Base-by-base conservation (phyloP, 2,329 filamentous ascomycete species). In the Exutisphaerella laricina region DNA sequence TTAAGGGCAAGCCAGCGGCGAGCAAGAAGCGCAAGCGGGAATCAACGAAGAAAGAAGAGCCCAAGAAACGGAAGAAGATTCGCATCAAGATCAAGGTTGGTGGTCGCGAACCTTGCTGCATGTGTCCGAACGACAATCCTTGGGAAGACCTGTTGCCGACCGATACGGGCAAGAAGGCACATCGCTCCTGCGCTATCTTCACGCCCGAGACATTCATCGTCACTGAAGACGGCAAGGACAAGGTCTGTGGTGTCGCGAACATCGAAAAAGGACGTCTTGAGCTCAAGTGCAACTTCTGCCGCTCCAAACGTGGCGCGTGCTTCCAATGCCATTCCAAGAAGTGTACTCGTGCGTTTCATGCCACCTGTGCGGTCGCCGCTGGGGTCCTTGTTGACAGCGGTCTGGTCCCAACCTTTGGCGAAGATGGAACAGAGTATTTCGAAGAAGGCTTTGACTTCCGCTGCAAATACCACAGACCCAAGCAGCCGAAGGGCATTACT, bases 311-410 rank as follows among this genome's bases (percentile, higher is more conserved):
- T 44, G 92, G 92, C n/a, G 88, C 88, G 12, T 96, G 90, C 67
- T 94, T 98, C 69, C 90, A 97, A 65, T 98, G 92, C 66, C 94
- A 88, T 1, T 84, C 88, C 55, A 90, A 89, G 70, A 97, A 95
- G 64, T 98, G 92, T 58, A 84, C 87, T 3, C 77, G 92, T 51
- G 84, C 90, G 6, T 98, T 96, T 66, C 92, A 98, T 63, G 86
- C 90, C 12, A 97, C 89, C 1, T 98, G 92, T 62, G 92, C 92
- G 2, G 84, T 88, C 5, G 82, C 90, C 16, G 90, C 89, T 25
- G 92, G 92, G 43, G 88, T 96, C 2, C 85, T 94, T 61, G 82
- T 96, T 36, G 90, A 98, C 61, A 80, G 88, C 56, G 86, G 86
- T 21, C 80, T 88, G 25, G 82, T 94, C 21, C 85, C 88, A 0